These are phyloP conservation scores for Petunia axillaris DNA, from an alignment of 257 asterid genomes.

Conservation along the genomic window DNA sequence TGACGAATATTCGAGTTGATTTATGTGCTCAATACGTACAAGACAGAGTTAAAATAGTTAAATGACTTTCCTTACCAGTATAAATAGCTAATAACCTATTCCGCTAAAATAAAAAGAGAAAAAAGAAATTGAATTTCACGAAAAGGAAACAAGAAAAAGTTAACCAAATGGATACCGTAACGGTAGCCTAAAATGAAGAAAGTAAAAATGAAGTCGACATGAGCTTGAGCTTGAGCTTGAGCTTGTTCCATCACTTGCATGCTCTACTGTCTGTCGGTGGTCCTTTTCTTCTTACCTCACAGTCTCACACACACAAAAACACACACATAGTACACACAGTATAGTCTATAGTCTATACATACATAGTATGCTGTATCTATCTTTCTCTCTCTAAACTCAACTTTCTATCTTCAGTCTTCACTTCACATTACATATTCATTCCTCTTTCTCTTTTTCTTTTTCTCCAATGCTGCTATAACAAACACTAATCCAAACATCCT, in stretches of 20 bases:
- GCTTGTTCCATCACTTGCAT: slow-evolving; percentile 12
- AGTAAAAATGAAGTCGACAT: background rate
- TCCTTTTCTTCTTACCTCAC: background rate
- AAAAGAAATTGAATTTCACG: too few species aligned
- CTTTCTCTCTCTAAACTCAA: slow-evolving; percentile 22
- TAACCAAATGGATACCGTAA: background rate
- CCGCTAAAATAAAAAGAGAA: too few species aligned
- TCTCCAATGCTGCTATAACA: slow-evolving; percentile 17
- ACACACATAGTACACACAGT: background rate
- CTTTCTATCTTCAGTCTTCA: background rate
- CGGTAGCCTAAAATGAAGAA: background rate
- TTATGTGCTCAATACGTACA: too few species aligned
- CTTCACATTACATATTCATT: background rate
- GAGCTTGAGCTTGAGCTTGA: background rate
- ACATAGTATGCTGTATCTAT: background rate
- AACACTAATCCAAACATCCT: background rate
- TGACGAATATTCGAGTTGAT: too few species aligned
- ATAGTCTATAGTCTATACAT: background rate
- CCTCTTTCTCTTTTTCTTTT: slow-evolving; percentile 9
- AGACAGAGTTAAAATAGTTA: too few species aligned
- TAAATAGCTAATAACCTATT: too few species aligned
- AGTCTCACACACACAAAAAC: background rate
- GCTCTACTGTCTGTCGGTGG: slow-evolving; percentile 31
- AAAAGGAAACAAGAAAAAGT: too few species aligned
- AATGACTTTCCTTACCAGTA: too few species aligned